phyloP scores from a whole-genome alignment of 2,329 filamentous ascomycete species.

The Knufia petricola region DNA sequence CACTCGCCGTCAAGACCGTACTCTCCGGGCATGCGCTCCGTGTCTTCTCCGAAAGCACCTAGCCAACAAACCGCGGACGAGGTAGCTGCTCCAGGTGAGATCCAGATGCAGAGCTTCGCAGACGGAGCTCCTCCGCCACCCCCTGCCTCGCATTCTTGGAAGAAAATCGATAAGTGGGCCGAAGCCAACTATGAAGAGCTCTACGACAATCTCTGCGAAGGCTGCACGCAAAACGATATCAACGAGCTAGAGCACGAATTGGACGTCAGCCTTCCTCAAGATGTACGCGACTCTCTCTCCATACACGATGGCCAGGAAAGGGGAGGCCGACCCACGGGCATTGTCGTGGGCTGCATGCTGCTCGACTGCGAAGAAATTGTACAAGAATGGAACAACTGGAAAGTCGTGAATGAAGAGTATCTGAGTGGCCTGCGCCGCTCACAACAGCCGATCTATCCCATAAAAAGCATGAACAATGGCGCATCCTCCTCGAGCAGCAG shows the following conservation, averaged over 20 bases:
- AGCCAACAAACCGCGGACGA: slow-evolving; percentile 19
- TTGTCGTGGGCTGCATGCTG: slow-evolving; percentile 89
- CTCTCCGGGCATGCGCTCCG: slow-evolving; percentile 80
- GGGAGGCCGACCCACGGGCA: slow-evolving; percentile 78
- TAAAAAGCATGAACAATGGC: slow-evolving; percentile 59
- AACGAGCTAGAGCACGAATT: slow-evolving; percentile 95
- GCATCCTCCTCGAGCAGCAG: slow-evolving; percentile 58
- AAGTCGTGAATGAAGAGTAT: slow-evolving; percentile 83
- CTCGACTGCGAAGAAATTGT: slow-evolving; percentile 97
- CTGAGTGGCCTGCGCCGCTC: slow-evolving; percentile 49
- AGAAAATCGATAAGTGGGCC: slow-evolving; percentile 84
- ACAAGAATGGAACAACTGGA: slow-evolving; percentile 96
- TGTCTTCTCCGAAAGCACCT: slow-evolving; percentile 28
- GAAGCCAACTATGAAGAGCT: slow-evolving; percentile 94
- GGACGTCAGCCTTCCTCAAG: slow-evolving; percentile 85
- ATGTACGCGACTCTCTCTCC: slow-evolving; percentile 84
- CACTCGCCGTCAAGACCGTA: slow-evolving; percentile 62
- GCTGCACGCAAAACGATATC: slow-evolving; percentile 84
- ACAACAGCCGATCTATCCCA: slow-evolving; percentile 54
- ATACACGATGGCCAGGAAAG: slow-evolving; percentile 96
- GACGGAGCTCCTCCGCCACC: slow-evolving; percentile 86
- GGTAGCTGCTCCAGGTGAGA: slow-evolving; percentile 61
- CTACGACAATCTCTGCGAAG: slow-evolving; percentile 85
- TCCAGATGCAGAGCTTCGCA: slow-evolving; percentile 92
- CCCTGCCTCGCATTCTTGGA: slow-evolving; percentile 82